phyloP scores from a whole-genome alignment of 1,139 yeast genomes.

The Candida glucosophila region DNA sequence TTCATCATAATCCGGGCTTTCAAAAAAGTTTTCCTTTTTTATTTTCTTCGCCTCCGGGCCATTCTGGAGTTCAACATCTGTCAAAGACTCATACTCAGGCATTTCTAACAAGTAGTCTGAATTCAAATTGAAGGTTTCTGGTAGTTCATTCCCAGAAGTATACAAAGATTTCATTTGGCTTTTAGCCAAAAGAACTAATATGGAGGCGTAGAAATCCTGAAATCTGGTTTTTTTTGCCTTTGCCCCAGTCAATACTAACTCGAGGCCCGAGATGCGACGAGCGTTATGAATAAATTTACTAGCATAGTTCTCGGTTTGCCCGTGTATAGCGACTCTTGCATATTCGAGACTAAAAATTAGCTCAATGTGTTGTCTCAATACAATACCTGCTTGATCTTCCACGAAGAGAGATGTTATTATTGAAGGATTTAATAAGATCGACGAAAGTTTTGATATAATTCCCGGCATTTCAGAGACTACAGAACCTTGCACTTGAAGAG shows the following conservation, averaged over 20 bases:
- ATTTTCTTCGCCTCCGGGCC: constrained; percentile 29
- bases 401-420: constrained; percentile 24
- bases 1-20: constrained; percentile 18
- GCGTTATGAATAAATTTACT: constrained; percentile 46
- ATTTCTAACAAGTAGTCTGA: constrained; percentile 77
- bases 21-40: constrained; percentile 24
- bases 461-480: constrained; percentile 52
- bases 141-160: constrained; percentile 17
- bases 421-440: constrained; percentile 26
- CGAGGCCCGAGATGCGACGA: constrained; percentile 49
- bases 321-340: constrained; percentile 54
- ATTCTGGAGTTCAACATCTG: constrained; percentile 33
- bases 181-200: constrained; percentile 73
- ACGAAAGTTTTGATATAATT: constrained; percentile 31
- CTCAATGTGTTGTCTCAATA: constrained; percentile 32
- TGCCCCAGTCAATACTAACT: constrained; percentile 73
- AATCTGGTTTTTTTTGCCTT: constrained; percentile 81
- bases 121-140: constrained; percentile 54
- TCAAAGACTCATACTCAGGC: constrained; percentile 58
- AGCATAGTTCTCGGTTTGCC: constrained; percentile 51
- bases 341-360: constrained; percentile 52
- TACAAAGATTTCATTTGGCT: constrained; percentile 28
- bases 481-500: constrained; percentile 53
- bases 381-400: constrained; percentile 13
- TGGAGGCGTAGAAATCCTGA: constrained; percentile 64